Base-by-base conservation (phyloP, 2,329 filamentous ascomycete species). In the Acrocalymma vagum region DNA sequence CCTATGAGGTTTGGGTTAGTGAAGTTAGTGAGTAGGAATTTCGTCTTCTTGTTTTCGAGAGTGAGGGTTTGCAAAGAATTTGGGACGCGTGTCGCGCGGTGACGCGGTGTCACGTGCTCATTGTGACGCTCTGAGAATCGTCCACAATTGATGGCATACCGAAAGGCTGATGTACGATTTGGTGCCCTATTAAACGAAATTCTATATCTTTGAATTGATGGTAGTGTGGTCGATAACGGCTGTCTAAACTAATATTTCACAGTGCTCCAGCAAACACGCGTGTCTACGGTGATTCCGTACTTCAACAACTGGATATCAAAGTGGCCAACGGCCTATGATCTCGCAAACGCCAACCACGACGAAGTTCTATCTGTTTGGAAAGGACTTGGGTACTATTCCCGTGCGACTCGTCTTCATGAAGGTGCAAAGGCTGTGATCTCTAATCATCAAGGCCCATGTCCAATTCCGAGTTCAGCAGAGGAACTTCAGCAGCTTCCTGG, bases 1-100 rank as follows among this genome's bases (percentile, higher is more conserved):
- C 82, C 2, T 86, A 86, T 66, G 77, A 85, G 60, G 82, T 86
- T 30, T 85, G 82, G 80, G 83, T 86, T 58, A 82, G 78, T 56
- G 83, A 86, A 67, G 80, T 85, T 52, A 86, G 64, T 68, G 48
- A 63, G 64, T 67, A 13, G 5, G 14, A n/a, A 11, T 35, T 28
- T 13, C 17, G n/a, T 14, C 29, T 6, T 32, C 17, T 11, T 24
- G 10, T 23, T 29, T 16, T n/a, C 10, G 24, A 18, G 13, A 9
- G 30, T 5, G 7, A n/a, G 27, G 32, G 18, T 21, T 18, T 30
- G 32, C 20, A 20, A 14, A 18, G 4, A 3, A 18, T 26, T 22
- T 14, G 13, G 10, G 26, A 29, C 21, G 15, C 28, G 18, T 20
- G 18, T 17, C 18, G 6, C 25, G 23, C 30, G 22, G n/a, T 24